Base-by-base conservation (phyloP, 2,329 filamentous ascomycete species). In the Fusarium odoratissimum region DNA sequence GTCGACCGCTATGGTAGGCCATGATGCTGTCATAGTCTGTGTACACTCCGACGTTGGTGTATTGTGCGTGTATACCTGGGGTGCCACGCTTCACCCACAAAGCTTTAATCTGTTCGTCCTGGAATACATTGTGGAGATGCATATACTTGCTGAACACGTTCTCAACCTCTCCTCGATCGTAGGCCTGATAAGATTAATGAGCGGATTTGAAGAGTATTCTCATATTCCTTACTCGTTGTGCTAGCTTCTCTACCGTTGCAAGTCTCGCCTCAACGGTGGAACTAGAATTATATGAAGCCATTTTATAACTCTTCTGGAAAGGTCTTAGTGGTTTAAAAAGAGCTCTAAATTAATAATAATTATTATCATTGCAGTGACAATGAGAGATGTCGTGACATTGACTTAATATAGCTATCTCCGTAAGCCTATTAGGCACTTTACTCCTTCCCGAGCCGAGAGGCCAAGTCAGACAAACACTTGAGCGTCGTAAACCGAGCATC, bases 141-240 rank as follows among this genome's bases (percentile, higher is more conserved):
- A 57, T 57, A 16, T 57, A 57, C 17, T 57, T 57, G 40, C 54
- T 57, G 12, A 57, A 57, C 3, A 48, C n/a, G 1, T 57, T 48
- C n/a, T 57, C 54, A 1, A 35, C 54, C 5, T 44, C 40, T 1
- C 54, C 54, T 28, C 38, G 30, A 19, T n/a, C 38, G 8, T 46
- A 48, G 3, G 40, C n/a, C 54, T 56, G 5, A 1, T 6, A 2
- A 0, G 1, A 3, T 33, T 1, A 45, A 12, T 21, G 1, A 9
- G 3, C 4, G 3, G 0, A 3, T 17, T 17, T 2, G 10, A 8
- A 17, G 7, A 13, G 2, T 0, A 2, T 9, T 9, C 1, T 2
- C 0, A 7, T 1, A 0, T 17, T 3, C 1, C 38, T 33, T 33
- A 45, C 54, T 7, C 54, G 38, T 4, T 56, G 38, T 25, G 54